phyloP scores from a whole-genome alignment of 2,329 filamentous ascomycete species.

The Allantophomopsis lycopodina region DNA sequence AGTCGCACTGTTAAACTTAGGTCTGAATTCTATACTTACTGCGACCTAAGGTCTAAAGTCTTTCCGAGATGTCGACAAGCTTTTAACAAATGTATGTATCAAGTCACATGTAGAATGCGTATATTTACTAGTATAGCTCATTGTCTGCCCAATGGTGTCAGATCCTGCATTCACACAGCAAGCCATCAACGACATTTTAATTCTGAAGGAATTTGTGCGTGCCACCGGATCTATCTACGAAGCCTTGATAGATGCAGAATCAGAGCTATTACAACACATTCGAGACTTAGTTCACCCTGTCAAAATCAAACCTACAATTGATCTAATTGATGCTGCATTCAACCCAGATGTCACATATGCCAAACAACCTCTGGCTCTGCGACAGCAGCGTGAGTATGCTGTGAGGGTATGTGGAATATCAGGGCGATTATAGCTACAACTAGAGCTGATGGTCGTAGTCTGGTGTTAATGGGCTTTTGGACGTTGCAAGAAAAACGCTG shows the following conservation, averaged over 20 bases:
- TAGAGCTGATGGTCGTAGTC: constrained; percentile 31
- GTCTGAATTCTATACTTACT: background rate
- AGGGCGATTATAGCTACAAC: background rate
- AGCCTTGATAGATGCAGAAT: constrained; percentile 50
- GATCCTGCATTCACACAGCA: constrained; percentile 62
- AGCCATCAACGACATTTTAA: constrained; percentile 73
- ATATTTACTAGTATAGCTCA: constrained; percentile 38
- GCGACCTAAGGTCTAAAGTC: constrained; percentile 46
- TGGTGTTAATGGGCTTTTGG: constrained; percentile 72
- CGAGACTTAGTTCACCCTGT: constrained; percentile 54
- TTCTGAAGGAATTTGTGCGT: constrained; percentile 70
- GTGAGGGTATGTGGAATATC: constrained; percentile 44
- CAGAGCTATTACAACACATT: constrained; percentile 52
- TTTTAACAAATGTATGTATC: constrained; percentile 54
- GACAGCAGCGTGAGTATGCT: constrained; percentile 84
- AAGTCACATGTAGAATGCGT: background rate
- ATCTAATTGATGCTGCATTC: constrained; percentile 54
- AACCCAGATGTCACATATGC: constrained; percentile 74
- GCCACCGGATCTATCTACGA: constrained; percentile 54
- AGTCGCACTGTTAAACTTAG: background rate
- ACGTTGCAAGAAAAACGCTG: constrained; percentile 79
- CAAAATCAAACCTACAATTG: constrained; percentile 43
- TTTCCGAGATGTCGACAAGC: constrained; percentile 67
- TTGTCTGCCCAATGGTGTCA: constrained; percentile 55
- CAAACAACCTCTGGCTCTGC: constrained; percentile 66